Evolutionary conservation across 805 yeast genomes (phyloP), one percentile per base, ranked within the genome.

Genomic region (Lachancea quebecensis): DNA sequence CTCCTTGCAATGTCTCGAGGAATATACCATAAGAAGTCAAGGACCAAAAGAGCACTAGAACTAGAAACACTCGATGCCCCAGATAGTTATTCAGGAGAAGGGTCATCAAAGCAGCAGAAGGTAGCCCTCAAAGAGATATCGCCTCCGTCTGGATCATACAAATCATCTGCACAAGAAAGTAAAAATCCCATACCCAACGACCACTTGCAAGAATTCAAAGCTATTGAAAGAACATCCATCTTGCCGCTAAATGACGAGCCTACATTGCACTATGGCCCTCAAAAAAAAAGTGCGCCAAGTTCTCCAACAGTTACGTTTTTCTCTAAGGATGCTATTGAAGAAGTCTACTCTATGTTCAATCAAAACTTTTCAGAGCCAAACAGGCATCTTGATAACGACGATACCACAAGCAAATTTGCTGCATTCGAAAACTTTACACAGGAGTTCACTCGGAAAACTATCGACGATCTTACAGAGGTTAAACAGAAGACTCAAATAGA

Each of bases 221-320:
- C 50, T 42, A 41, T 47, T 2, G 56, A 66, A 10, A 58, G 57
- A 45, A 69, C 75, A 7, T 64, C 73, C 34, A 68, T 70, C 3
- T 58, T 74, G 30, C 81, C 80, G 0, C 56, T 76, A 37, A 69
- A 72, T 44, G 76, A 71, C 53, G 65, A 56, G 34, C 15, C 43
- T 10, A 25, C 29, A 16, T 31, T 25, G 10, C 35, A 33, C 11
- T 10, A 25, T 21, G 27, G 21, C n/a, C 55, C 47, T 14, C 56
- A 42, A 40, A 28, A 40, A 12, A 18, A 2, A 35, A 35, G 56
- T 36, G 55, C 60, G 28, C 74, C 78, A 2, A 67, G 71, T 11
- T 83, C 95, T 0, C 95, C 95, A 0, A 88, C 96, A 0, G 74
- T 84, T 51, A 89, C 96, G 0, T 66, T 82, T 57, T 82, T 75